Percentiles rank a stretch among this genome's conserved stretches.
These are phyloP conservation scores for Chrysosporium keratinophilum DNA, from an alignment of 2,329 filamentous ascomycete species.

Conservation along the genomic window DNA sequence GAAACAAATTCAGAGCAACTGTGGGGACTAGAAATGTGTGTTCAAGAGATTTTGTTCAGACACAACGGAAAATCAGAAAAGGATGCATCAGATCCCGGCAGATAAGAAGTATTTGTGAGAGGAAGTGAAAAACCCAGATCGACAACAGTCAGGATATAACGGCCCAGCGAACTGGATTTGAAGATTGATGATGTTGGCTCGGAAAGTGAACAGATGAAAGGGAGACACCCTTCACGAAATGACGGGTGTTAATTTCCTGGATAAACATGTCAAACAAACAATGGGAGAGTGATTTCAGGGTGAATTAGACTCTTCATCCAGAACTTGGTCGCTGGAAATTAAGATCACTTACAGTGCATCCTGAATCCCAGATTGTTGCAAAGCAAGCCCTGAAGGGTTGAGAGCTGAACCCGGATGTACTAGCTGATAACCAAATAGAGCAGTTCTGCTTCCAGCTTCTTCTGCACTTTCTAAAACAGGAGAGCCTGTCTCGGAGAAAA, in stretches of 20 bases:
- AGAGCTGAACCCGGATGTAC: conserved; percentile 32
- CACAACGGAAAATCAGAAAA: neutral
- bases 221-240: too few relatives aligned
- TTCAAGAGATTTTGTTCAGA: neutral
- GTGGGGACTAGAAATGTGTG: neutral
- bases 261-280: too few relatives aligned
- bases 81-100: too few relatives aligned
- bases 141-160: too few relatives aligned
- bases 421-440: conserved; percentile 37
- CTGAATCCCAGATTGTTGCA: conserved; percentile 42
- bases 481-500: conserved; percentile 26
- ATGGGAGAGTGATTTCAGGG: too few relatives aligned
- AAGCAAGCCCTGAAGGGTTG: conserved; percentile 43
- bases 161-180: too few relatives aligned
- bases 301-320: conserved; percentile 11
- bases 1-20: neutral
- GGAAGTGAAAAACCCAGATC: too few relatives aligned
- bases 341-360: conserved; percentile 46
- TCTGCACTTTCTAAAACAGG: conserved; percentile 34
- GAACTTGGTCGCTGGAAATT: conserved; percentile 33
- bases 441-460: conserved; percentile 44
- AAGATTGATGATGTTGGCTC: too few relatives aligned
- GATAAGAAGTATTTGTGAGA: too few relatives aligned
- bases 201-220: too few relatives aligned
- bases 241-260: too few relatives aligned